Evolutionary conservation across 2,329 filamentous ascomycete species (phyloP).

Genomic region (Tolypocladium paradoxum): DNA sequence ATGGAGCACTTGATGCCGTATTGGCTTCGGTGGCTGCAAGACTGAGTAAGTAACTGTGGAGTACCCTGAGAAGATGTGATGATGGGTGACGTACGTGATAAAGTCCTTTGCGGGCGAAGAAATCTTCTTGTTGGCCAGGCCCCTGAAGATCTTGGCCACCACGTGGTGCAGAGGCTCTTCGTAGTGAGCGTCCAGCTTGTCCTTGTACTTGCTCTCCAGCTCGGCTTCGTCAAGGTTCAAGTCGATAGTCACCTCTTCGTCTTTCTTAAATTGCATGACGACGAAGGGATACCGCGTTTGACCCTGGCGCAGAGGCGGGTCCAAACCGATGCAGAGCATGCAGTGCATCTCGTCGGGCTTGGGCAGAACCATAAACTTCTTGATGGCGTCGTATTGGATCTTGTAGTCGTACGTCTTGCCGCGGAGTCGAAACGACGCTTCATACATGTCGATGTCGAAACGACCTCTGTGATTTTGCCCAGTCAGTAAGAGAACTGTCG

Average conservation of each 20-base stretch:
- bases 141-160: slow-evolving; percentile 89
- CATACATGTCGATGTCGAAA: slow-evolving; percentile 99
- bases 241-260: slow-evolving; percentile 93
- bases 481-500: not conserved
- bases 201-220: slow-evolving; percentile 75
- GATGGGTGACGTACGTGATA: slow-evolving; percentile 47
- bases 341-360: slow-evolving; percentile 98
- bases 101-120: slow-evolving; percentile 92
- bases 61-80: not conserved
- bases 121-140: slow-evolving; percentile 88
- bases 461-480: slow-evolving; percentile 59
- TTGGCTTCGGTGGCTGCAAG: slow-evolving; percentile 68
- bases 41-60: not conserved
- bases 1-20: slow-evolving; percentile 99
- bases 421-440: slow-evolving; percentile 88
- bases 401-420: slow-evolving; percentile 99
- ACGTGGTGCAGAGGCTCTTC: slow-evolving; percentile 90
- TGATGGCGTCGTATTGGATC: slow-evolving; percentile 94
- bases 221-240: slow-evolving; percentile 91
- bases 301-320: slow-evolving; percentile 89
- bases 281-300: slow-evolving; percentile 97
- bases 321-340: slow-evolving; percentile 86
- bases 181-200: slow-evolving; percentile 79
- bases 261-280: slow-evolving; percentile 97
- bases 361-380: slow-evolving; percentile 97